Conservation (phyloP, 352 stramenopile genomes). For the Pythium monospermum region DNA sequence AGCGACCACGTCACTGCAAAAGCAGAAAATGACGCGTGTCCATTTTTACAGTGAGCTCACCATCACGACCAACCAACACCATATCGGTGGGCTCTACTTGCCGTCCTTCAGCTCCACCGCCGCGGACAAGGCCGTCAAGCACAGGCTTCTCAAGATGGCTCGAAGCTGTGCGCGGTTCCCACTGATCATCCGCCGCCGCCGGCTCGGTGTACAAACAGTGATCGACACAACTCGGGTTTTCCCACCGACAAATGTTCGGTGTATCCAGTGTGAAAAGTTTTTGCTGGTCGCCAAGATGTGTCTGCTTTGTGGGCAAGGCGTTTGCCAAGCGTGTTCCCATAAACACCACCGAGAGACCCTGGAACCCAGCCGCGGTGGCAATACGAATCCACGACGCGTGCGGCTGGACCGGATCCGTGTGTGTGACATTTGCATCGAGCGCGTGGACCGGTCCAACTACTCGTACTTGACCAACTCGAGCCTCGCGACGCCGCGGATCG, state of each 20-base stretch:
- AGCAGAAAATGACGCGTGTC: slow-evolving; percentile 8
- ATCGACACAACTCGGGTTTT: slow-evolving; percentile 33
- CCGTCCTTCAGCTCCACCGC: slow-evolving; percentile 7
- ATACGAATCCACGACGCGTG: too few species aligned
- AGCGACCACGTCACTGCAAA: neutral
- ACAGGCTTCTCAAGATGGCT: slow-evolving; percentile 15
- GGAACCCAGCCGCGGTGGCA: neutral
- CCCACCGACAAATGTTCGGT: slow-evolving; percentile 38
- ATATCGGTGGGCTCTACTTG: slow-evolving; percentile 12
- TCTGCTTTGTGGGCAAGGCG: slow-evolving; percentile 53
- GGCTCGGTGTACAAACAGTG: slow-evolving; percentile 52
- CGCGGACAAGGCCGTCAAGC: slow-evolving; percentile 17
- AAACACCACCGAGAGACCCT: slow-evolving; percentile 26
- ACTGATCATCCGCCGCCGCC: slow-evolving; percentile 46
- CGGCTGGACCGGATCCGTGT: slow-evolving; percentile 32
- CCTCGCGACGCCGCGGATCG: slow-evolving; percentile 25
- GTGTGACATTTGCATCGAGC: slow-evolving; percentile 50
- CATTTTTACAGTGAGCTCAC: slow-evolving; percentile 22
- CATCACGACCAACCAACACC: slow-evolving; percentile 17
- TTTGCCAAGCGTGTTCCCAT: slow-evolving; percentile 44
- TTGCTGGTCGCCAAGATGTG: slow-evolving; percentile 43
- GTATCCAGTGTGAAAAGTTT: slow-evolving; percentile 59
- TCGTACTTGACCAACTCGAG: slow-evolving; percentile 29
- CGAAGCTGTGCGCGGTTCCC: slow-evolving; percentile 25
- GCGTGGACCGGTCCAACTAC: slow-evolving; percentile 52